Conservation (phyloP, 768 basidiomycete genomes). For the Mycena floridula region DNA sequence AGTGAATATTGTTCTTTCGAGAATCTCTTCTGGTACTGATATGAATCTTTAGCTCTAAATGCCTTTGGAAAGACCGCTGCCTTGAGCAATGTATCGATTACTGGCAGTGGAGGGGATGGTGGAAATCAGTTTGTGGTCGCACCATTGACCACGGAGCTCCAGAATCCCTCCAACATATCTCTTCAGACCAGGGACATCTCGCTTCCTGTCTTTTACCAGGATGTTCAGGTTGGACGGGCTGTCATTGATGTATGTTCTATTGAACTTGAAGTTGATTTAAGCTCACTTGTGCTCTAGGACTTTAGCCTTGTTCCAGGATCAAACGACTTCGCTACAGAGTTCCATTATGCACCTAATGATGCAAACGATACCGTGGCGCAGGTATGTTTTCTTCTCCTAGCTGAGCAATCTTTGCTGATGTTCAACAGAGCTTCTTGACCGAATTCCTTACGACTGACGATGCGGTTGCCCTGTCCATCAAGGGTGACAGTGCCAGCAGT, state of each 20-base stretch:
- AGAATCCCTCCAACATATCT: slow-evolving; percentile 67
- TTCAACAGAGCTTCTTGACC: slow-evolving; percentile 44
- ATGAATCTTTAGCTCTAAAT: slow-evolving; percentile 41
- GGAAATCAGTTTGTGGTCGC: slow-evolving; percentile 52
- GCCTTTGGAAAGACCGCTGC: slow-evolving; percentile 47
- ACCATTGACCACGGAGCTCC: slow-evolving; percentile 49
- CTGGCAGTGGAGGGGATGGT: slow-evolving; percentile 60
- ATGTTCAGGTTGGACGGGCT: slow-evolving; percentile 51
- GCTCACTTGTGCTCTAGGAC: slow-evolving; percentile 24
- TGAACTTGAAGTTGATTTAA: background rate
- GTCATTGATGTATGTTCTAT: slow-evolving; percentile 43
- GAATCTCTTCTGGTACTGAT: background rate
- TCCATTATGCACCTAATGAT: slow-evolving; percentile 61
- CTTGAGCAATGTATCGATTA: slow-evolving; percentile 51
- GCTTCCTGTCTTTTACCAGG: slow-evolving; percentile 52
- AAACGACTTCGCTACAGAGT: slow-evolving; percentile 49
- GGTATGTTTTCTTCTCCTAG: slow-evolving; percentile 18
- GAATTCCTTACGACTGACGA: slow-evolving; percentile 51
- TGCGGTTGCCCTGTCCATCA: slow-evolving; percentile 43
- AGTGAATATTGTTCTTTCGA: slow-evolving; percentile 25
- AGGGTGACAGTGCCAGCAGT: slow-evolving; percentile 53
- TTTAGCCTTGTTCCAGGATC: slow-evolving; percentile 55
- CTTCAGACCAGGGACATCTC: slow-evolving; percentile 51
- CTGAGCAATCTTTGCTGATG: background rate
- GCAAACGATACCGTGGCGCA: slow-evolving; percentile 63